Evolutionary conservation across 2,329 filamentous ascomycete species (phyloP), one percentile per base, ranked within the genome.

Genomic region (Neonectria coccinea): DNA sequence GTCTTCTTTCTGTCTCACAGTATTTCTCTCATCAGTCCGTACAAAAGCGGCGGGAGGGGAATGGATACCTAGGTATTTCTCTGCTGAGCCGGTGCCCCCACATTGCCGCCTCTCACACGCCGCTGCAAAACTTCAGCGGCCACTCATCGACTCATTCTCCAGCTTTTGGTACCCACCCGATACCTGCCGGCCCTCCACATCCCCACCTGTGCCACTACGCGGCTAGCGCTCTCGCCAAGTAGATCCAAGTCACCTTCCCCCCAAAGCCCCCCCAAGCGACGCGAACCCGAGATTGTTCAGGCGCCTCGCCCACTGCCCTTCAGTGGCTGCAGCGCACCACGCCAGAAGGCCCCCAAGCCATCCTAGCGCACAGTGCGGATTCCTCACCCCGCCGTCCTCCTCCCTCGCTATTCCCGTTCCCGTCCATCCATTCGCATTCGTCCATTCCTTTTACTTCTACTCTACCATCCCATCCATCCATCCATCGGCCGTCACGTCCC

Each of bases 341-440:
- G 33, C 52, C 66, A 64, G 62, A 65, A 67, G 62, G 55, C 57
- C 68, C 57, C 44, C 39, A 61, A 47, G 52, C 59, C 60, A 59
- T 65, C 64, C 59, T 57, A 58, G 42, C 55, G 56, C 59, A 73
- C 71, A 73, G 71, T 73, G 71, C 62, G 71, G 58, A 29, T 51
- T n/a, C 12, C 20, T 12, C 33, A 51, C 44, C 56, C 58, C 42
- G 59, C 66, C 57, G 42, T 53, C 39, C 22, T 41, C 56, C 57
- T 64, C 18, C 29, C 51, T 53, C 55, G 39, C 68, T 71, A 73
- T 73, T 72, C 69, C 70, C 69, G 72, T 74, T 72, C 70, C 69
- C 69, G 67, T 73, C 69, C 64, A 71, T 67, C 56, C 67, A 70
- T 66, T 69, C 48, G 25, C 41, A 33, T 60, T 72, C 69, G 61